Evolutionary conservation across 2,329 filamentous ascomycete genomes (phyloP).

Genomic region (Periconia macrospinosa): DNA sequence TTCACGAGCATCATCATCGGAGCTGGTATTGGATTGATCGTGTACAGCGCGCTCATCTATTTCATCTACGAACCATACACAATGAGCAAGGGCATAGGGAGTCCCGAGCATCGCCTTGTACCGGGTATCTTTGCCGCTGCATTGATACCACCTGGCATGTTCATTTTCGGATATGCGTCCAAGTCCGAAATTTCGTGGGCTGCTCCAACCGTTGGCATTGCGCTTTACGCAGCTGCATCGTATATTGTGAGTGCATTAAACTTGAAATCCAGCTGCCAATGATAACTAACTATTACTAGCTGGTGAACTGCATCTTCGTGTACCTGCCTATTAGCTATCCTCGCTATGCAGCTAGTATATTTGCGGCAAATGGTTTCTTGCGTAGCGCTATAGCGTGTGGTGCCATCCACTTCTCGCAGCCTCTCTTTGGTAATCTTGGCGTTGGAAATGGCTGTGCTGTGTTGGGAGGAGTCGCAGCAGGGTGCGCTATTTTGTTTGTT

Average conservation of each 20-base stretch:
- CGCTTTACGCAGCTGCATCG: conserved; percentile 35
- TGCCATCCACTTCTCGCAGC: conserved; percentile 59
- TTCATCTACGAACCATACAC: conserved; percentile 7
- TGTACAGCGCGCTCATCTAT: not conserved
- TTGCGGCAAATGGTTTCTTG: conserved; percentile 5
- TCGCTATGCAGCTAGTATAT: conserved; percentile 5
- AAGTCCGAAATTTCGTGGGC: conserved; percentile 2
- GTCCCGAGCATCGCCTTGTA: conserved; percentile 2
- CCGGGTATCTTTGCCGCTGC: conserved; percentile 3
- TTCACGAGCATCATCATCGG: conserved; percentile 10
- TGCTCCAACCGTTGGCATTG: conserved; percentile 44
- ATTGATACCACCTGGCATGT: conserved; percentile 2
- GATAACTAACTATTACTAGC: not conserved
- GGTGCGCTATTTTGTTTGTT: conserved; percentile 55
- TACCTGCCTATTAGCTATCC: conserved; percentile 33
- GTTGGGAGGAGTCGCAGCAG: conserved; percentile 48
- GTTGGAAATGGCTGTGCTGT: conserved; percentile 59
- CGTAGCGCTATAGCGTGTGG: conserved; percentile 53
- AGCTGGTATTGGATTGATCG: not conserved
- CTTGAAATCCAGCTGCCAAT: conserved; percentile 19
- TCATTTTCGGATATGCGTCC: conserved; percentile 5
- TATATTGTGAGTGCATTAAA: not conserved
- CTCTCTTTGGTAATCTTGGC: conserved; percentile 59
- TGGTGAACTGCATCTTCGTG: conserved; percentile 52
- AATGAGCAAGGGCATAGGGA: conserved; percentile 3